phyloP scores from a whole-genome alignment of 2,329 filamentous ascomycete genomes.

The Pezicula neosporulosa region DNA sequence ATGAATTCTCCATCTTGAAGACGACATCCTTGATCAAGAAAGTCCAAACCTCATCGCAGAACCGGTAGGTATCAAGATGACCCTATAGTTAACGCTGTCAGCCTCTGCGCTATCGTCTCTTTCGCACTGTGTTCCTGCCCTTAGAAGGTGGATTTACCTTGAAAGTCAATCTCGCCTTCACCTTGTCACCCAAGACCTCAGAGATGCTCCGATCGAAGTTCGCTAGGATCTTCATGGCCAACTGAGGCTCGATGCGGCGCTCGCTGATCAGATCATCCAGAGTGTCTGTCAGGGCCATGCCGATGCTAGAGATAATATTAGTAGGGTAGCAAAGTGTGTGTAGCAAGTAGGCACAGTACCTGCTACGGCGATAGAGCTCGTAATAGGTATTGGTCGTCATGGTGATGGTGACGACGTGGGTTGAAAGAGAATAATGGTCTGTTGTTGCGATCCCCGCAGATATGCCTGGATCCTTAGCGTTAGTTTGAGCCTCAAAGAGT shows the following conservation, averaged over 20 bases:
- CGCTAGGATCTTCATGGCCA: slow-evolving; percentile 95
- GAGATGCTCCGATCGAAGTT: slow-evolving; percentile 95
- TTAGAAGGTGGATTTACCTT: slow-evolving; percentile 61
- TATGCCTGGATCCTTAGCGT: slow-evolving; percentile 6
- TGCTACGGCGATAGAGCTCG: slow-evolving; percentile 97
- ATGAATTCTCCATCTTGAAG: slow-evolving; percentile 89
- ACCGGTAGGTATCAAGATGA: slow-evolving; percentile 95
- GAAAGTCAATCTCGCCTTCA: slow-evolving; percentile 87
- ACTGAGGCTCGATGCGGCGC: slow-evolving; percentile 92
- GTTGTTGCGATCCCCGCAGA: slow-evolving; percentile 3
- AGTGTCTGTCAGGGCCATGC: slow-evolving; percentile 88
- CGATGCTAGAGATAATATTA: slow-evolving; percentile 63
- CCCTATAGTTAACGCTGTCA: slow-evolving; percentile 53
- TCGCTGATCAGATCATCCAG: slow-evolving; percentile 96
- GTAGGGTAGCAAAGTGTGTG: slow-evolving; percentile 19
- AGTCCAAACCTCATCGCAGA: slow-evolving; percentile 99
- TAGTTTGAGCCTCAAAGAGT: slow-evolving; percentile 3
- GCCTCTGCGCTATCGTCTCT: slow-evolving; percentile 4
- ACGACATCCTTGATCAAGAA: slow-evolving; percentile 98
- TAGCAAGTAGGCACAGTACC: slow-evolving; percentile 56
- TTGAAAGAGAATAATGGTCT: slow-evolving; percentile 6
- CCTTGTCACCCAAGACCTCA: slow-evolving; percentile 85
- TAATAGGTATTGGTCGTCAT: slow-evolving; percentile 64
- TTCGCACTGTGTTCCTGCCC: too few relatives aligned
- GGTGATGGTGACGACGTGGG: slow-evolving; percentile 14